A percentile compares a stretch with the other conserved stretches of the same genome.
Evolutionary conservation across 2,329 filamentous ascomycete species (phyloP).

Genomic region (Penicillium sp.): DNA sequence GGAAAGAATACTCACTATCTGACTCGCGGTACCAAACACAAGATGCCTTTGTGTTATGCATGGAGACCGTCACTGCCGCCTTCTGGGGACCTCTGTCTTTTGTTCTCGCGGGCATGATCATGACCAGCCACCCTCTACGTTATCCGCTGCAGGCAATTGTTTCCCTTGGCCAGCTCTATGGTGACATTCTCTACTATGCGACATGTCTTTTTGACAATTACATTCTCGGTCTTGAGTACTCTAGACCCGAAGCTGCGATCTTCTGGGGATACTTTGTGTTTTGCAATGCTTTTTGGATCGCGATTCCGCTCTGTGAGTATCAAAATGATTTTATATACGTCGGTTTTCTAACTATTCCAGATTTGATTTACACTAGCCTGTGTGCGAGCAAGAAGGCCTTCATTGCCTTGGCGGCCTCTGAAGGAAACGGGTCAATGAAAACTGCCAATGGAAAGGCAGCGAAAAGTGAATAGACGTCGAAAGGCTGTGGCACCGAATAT

Average conservation of each 20-base stretch:
- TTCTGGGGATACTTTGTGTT: conserved; percentile 57
- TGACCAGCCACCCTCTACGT: conserved; percentile 48
- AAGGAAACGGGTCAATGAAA: neutral
- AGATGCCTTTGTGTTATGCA: conserved; percentile 75
- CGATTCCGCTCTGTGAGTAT: conserved; percentile 50
- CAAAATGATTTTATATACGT: too few species aligned
- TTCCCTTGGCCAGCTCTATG: conserved; percentile 55
- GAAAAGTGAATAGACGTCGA: neutral
- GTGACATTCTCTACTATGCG: conserved; percentile 55
- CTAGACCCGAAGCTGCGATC: conserved; percentile 53
- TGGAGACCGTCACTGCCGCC: conserved; percentile 73
- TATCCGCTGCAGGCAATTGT: conserved; percentile 53
- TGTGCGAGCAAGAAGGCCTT: neutral
- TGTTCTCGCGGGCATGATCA: conserved; percentile 48
- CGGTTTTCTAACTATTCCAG: neutral
- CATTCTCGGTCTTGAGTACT: conserved; percentile 48
- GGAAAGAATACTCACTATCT: conserved; percentile 83
- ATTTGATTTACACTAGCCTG: neutral
- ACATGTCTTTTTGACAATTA: conserved; percentile 54
- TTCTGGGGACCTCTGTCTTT: conserved; percentile 54
- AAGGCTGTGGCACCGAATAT: too few species aligned
- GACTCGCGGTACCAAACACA: conserved; percentile 78
- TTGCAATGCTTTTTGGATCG: conserved; percentile 57
- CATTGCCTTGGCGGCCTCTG: neutral
- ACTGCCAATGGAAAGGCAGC: neutral